phyloP scores from a whole-genome alignment of 1,284 basidiomycete species.

The Leccinum angustisporum region DNA sequence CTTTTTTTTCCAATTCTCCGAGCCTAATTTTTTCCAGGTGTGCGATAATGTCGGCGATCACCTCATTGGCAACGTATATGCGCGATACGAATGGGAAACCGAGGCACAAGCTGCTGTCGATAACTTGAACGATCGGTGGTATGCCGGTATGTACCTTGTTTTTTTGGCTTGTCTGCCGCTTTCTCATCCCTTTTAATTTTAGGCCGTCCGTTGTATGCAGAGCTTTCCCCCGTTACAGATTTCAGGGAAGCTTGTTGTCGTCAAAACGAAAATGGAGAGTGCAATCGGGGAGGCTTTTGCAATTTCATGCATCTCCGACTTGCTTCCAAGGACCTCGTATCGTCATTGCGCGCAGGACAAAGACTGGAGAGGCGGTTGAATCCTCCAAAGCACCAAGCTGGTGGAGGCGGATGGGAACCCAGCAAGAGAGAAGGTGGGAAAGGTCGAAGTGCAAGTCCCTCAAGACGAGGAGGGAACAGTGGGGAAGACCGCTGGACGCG shows the following conservation, averaged over 20 bases:
- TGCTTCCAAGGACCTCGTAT: conserved; percentile 80
- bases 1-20: background rate
- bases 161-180: background rate
- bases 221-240: conserved; percentile 97
- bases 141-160: conserved; percentile 73
- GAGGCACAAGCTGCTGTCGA: conserved; percentile 95
- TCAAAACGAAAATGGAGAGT: conserved; percentile 97
- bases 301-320: conserved; percentile 98
- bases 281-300: conserved; percentile 95
- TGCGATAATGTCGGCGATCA: conserved; percentile 99
- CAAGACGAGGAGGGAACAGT: conserved; percentile 54
- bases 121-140: conserved; percentile 95
- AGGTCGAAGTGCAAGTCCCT: conserved; percentile 72
- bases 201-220: conserved; percentile 97
- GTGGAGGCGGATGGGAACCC: conserved; percentile 82
- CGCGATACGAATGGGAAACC: conserved; percentile 97
- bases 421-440: conserved; percentile 60
- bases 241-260: conserved; percentile 99
- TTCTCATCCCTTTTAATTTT: conserved; percentile 8
- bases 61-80: conserved; percentile 98
- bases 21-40: conserved; percentile 50
- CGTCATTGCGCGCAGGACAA: conserved; percentile 79
- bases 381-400: conserved; percentile 58
- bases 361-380: conserved; percentile 77
- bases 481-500: conserved; percentile 79